Evolutionary conservation across 1,284 basidiomycete genomes (phyloP), one percentile per base, ranked within the genome.

Genomic region (Termitomyces sp.): DNA sequence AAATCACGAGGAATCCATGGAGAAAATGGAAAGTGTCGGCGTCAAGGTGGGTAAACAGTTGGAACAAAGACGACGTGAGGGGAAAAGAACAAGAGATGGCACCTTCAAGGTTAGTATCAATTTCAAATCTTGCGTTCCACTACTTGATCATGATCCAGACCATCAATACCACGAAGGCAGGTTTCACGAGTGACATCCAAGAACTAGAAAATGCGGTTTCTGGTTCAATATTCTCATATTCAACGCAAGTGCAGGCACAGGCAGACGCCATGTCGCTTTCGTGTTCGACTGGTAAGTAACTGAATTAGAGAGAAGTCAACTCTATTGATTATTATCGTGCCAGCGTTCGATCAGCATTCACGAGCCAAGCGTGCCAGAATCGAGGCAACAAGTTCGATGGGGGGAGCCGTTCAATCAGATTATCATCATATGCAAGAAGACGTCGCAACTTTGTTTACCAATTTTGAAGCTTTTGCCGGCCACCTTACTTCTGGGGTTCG

Each of bases 321-420:
- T 16, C 31, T 1, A 39, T 50, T 46, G 33, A 43, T 18, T 31
- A 38, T 56, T 46, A 28, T 19, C 45, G 34, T 18, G 5, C 10
- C 31, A 84, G 85, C 80, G 24, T 77, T 88, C 57, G 81, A 87
- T 56, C 74, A 79, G 50, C 72, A 86, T 60, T 69, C 72, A 39
- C 75, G 79, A 51, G 77, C 80, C 11, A 91, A 91, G 64, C 76
- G 82, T 49, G 81, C 81, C 33, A 78, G 88, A 24, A 63, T 84
- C 4, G 86, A 89, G 48, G 73, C 76, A 9, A 81, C 78, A 16
- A 69, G 74, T 40, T 62, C 72, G 3, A 68, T 88, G 62, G 68
- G 68, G 26, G 65, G 69, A 3, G 78, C 81, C 34, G 63, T 81
- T 28, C 76, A 83, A 56, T 72, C 77, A 26, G 75, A 80, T 39